Evolutionary conservation across 2,329 filamentous ascomycete genomes (phyloP).

Genomic region (Aspergillus sp.): DNA sequence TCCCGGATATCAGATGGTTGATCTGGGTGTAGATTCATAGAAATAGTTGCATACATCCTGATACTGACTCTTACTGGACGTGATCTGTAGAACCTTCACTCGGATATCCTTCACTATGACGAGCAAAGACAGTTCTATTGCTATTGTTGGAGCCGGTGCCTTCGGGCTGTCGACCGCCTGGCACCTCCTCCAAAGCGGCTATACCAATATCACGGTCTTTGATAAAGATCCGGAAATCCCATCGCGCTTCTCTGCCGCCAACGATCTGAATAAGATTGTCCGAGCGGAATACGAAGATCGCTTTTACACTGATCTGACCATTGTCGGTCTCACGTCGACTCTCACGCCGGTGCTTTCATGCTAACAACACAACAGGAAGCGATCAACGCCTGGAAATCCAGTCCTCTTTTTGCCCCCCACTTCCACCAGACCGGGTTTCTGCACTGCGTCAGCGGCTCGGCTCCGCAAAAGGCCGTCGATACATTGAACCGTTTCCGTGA

Average conservation of each 20-base stretch:
- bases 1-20: not conserved
- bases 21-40: not conserved
- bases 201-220: slow-evolving; percentile 49
- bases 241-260: slow-evolving; percentile 54
- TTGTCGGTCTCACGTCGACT: slow-evolving; percentile 36
- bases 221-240: slow-evolving; percentile 48
- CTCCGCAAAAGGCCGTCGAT: slow-evolving; percentile 48
- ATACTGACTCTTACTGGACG: no score
- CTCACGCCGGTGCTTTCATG: not conserved
- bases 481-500: slow-evolving; percentile 46
- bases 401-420: slow-evolving; percentile 52
- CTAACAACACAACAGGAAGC: slow-evolving; percentile 41
- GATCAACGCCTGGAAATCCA: slow-evolving; percentile 53
- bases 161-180: slow-evolving; percentile 28
- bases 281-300: slow-evolving; percentile 59
- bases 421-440: slow-evolving; percentile 54
- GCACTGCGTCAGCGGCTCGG: slow-evolving; percentile 49
- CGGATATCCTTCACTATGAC: not conserved
- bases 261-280: slow-evolving; percentile 63
- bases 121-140: not conserved
- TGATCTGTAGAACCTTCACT: not conserved
- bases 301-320: slow-evolving; percentile 56
- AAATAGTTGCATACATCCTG: not conserved
- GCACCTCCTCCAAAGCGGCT: slow-evolving; percentile 46
- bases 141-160: slow-evolving; percentile 2